These are phyloP conservation scores for Saccharomyces jurei DNA, from an alignment of 805 yeast species.

Conservation along the genomic window DNA sequence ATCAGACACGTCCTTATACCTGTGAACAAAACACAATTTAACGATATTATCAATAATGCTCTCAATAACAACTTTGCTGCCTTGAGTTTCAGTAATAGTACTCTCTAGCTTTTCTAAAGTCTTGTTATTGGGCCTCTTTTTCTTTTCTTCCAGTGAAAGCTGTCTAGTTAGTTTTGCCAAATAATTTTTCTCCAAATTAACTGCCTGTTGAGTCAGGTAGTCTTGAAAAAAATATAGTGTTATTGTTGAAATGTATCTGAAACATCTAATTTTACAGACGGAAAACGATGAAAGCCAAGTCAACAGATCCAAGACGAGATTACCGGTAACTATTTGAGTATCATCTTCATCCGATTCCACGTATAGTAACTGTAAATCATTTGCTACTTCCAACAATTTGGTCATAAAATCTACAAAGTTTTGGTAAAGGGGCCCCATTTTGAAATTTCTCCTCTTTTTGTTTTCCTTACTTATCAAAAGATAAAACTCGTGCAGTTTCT, in stretches of 20 bases:
- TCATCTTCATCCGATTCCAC: conserved; percentile 27
- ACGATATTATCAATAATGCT: conserved; percentile 58
- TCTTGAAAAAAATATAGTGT: conserved; percentile 54
- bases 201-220: conserved; percentile 45
- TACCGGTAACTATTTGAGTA: conserved; percentile 12
- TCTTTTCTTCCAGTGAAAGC: conserved; percentile 31
- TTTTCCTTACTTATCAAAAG: conserved; percentile 43
- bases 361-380: conserved; percentile 56
- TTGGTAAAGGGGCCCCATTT: conserved; percentile 35
- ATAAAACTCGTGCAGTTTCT: conserved; percentile 63
- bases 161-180: conserved; percentile 34
- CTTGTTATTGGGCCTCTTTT: conserved; percentile 33
- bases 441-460: conserved; percentile 35
- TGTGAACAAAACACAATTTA: conserved; percentile 57
- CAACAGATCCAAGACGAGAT: conserved; percentile 40
- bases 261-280: conserved; percentile 58
- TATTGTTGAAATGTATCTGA: conserved; percentile 60
- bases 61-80: conserved; percentile 45
- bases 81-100: conserved; percentile 35
- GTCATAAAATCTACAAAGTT: conserved; percentile 51
- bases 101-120: conserved; percentile 41
- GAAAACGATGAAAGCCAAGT: conserved; percentile 74
- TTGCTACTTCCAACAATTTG: conserved; percentile 42
- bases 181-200: conserved; percentile 29
- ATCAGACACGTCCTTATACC: conserved; percentile 76